phyloP scores from a whole-genome alignment of 2,329 filamentous ascomycete genomes.

The Ceratocystis variospora region DNA sequence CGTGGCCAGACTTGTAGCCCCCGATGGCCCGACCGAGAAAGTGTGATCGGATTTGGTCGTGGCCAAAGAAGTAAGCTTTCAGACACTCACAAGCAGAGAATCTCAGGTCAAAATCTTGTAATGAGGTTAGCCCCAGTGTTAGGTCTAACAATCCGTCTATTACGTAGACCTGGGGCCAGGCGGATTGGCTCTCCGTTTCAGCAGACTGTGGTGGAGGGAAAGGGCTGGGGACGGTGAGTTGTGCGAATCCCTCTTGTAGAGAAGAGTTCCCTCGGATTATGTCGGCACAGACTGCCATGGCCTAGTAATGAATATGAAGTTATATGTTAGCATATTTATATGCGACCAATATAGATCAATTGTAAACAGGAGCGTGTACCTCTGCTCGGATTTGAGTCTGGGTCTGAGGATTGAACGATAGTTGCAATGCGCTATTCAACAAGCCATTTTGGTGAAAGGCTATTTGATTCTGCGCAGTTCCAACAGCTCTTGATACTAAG shows the following conservation, averaged over 20 bases:
- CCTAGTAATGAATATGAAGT: conserved; percentile 32
- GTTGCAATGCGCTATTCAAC: conserved; percentile 62
- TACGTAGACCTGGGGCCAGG: conserved; percentile 56
- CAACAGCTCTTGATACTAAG: conserved; percentile 62
- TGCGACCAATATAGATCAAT: background rate
- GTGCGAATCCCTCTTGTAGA: conserved; percentile 80
- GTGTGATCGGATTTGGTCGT: conserved; percentile 67
- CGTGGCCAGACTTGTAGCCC: conserved; percentile 60
- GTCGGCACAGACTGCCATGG: conserved; percentile 72
- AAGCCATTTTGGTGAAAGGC: conserved; percentile 76
- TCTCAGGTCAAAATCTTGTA: conserved; percentile 62
- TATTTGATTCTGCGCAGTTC: conserved; percentile 69
- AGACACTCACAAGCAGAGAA: conserved; percentile 80
- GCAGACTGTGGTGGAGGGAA: conserved; percentile 26
- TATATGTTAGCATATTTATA: conserved; percentile 4
- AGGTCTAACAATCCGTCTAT: conserved; percentile 86
- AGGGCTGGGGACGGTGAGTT: conserved; percentile 53
- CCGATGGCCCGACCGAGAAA: conserved; percentile 82
- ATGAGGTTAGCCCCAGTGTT: conserved; percentile 52
- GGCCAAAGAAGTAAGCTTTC: conserved; percentile 79
- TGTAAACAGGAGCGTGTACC: conserved; percentile 31
- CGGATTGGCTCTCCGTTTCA: conserved; percentile 21
- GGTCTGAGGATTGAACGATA: conserved; percentile 63
- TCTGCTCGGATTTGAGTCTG: conserved; percentile 70
- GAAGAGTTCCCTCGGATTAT: conserved; percentile 67